A percentile compares a stretch with the other conserved stretches of the same genome.
Conservation (phyloP, 495 filamentous ascomycete genomes). For the Penicillium maclennaniae region DNA sequence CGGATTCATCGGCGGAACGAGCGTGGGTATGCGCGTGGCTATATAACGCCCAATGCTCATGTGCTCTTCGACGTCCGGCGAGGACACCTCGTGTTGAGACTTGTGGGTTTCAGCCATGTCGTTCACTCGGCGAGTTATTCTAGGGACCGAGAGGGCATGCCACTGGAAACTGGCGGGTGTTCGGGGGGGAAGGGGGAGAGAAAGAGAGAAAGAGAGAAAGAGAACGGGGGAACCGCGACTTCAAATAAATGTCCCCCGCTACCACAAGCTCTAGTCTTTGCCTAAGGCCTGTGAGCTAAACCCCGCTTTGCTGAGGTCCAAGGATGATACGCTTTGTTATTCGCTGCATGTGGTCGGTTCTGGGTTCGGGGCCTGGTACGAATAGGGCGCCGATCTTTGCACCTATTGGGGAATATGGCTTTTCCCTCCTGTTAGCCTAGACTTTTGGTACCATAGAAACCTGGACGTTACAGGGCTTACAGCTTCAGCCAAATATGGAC, state of each 20-base stretch:
- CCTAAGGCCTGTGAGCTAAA: background rate
- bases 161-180: background rate
- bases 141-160: background rate
- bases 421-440: background rate
- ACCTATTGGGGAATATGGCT: background rate
- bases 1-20: conserved; percentile 73
- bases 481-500: background rate
- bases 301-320: background rate
- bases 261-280: background rate
- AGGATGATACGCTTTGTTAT: background rate
- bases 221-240: background rate
- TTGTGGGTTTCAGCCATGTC: conserved; percentile 10
- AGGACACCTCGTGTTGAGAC: background rate
- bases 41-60: conserved; percentile 62
- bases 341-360: background rate
- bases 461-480: background rate
- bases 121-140: background rate
- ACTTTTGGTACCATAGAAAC: background rate
- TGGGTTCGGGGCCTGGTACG: background rate
- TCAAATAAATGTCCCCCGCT: background rate
- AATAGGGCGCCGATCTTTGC: background rate
- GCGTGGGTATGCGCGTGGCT: conserved; percentile 63
- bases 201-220: too few relatives aligned
- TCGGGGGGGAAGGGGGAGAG: background rate
- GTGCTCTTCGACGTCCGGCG: conserved; percentile 32